phyloP scores from a whole-genome alignment of 2,329 filamentous ascomycete species.

The Exophiala viscosa region DNA sequence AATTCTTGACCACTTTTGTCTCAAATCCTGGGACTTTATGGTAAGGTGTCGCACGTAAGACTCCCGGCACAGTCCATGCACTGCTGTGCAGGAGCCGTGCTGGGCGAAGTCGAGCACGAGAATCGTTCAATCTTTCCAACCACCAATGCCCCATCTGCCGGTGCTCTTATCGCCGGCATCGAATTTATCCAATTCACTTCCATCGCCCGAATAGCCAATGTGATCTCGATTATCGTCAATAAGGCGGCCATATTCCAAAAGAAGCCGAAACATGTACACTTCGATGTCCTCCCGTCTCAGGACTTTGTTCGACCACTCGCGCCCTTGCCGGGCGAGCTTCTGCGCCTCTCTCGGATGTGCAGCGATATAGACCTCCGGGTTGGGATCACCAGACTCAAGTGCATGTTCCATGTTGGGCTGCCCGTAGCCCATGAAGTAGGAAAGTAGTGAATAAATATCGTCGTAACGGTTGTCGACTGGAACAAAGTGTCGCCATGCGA shows the following conservation, averaged over 20 bases:
- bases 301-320: constrained; percentile 37
- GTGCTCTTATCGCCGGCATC: constrained; percentile 19
- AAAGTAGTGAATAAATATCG: constrained; percentile 49
- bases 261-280: constrained; percentile 44
- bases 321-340: constrained; percentile 34
- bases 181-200: constrained; percentile 29
- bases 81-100: too few species aligned
- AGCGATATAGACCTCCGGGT: constrained; percentile 31
- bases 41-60: too few species aligned
- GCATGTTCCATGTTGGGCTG: constrained; percentile 14
- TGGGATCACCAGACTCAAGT: constrained; percentile 13
- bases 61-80: too few species aligned
- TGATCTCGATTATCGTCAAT: constrained; percentile 59
- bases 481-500: constrained; percentile 53
- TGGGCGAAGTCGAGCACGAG: too few species aligned
- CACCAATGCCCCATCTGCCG: constrained; percentile 17
- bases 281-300: constrained; percentile 57
- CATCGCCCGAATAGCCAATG: constrained; percentile 53
- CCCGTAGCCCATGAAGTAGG: constrained; percentile 48
- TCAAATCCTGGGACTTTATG: too few species aligned
- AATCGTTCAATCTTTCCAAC: constrained; percentile 11
- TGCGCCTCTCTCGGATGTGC: constrained; percentile 35
- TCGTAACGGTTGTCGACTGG: constrained; percentile 52
- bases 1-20: too few species aligned
- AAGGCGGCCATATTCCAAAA: constrained; percentile 59